These are phyloP conservation scores for Sordaria brevicollis DNA, from an alignment of 495 filamentous ascomycete genomes.

Conservation along the genomic window DNA sequence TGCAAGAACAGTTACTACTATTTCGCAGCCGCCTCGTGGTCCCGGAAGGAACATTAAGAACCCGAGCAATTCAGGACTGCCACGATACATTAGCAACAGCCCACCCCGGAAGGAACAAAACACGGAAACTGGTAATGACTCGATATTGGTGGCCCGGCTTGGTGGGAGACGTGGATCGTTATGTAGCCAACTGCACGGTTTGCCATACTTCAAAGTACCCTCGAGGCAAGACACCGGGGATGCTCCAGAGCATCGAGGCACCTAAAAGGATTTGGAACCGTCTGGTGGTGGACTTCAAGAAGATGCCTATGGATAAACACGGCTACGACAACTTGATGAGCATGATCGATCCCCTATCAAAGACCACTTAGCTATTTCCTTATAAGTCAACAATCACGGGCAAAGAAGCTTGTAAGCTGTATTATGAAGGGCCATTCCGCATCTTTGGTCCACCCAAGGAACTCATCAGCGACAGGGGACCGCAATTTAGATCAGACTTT, in stretches of 20 bases:
- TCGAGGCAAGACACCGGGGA: background rate
- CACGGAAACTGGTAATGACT: background rate
- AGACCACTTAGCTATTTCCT: too few species aligned
- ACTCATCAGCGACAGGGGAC: too few species aligned
- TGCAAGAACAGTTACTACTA: too few species aligned
- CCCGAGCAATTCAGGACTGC: too few species aligned
- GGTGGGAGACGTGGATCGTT: too few species aligned
- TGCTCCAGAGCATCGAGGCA: background rate
- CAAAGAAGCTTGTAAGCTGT: too few species aligned
- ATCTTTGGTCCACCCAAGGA: background rate
- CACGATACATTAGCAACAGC: background rate
- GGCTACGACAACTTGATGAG: background rate
- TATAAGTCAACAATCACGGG: too few species aligned
- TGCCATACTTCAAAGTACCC: too few species aligned
- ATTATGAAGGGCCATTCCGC: background rate
- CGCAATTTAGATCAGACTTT: background rate
- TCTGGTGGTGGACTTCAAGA: constrained; percentile 3
- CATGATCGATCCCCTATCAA: too few species aligned
- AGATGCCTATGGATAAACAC: background rate
- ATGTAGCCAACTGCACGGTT: background rate
- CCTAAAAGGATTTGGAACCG: background rate
- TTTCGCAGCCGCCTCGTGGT: too few species aligned
- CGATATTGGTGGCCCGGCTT: background rate
- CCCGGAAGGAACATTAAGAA: too few species aligned
- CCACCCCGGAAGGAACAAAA: constrained; percentile 1